Evolutionary conservation across 2,329 filamentous ascomycete species (phyloP).

Genomic region (Colletotrichum sp.): DNA sequence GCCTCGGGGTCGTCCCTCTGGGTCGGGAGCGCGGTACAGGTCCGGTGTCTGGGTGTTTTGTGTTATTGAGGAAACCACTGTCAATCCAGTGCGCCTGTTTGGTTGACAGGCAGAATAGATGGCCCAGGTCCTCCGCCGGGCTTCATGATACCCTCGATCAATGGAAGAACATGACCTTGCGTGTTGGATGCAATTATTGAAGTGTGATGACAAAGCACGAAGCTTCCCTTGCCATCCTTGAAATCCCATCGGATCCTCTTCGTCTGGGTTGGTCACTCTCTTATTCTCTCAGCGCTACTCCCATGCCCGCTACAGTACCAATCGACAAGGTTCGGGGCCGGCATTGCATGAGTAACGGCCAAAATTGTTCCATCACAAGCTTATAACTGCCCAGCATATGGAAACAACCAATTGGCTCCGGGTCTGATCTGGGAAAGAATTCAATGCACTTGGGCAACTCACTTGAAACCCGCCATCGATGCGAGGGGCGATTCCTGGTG

Average conservation of each 20-base stretch:
- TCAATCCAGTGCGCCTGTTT: background rate
- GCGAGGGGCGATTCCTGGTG: background rate
- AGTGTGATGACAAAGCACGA: background rate
- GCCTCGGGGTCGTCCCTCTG: background rate
- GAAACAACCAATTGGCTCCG: background rate
- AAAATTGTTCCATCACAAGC: background rate
- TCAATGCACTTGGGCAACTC: background rate
- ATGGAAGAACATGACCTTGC: conserved; percentile 11
- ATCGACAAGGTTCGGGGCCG: background rate
- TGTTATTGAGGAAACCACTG: conserved; percentile 2
- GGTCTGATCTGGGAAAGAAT: background rate
- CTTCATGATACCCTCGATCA: conserved; percentile 19
- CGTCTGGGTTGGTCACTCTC: background rate
- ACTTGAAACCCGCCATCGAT: background rate
- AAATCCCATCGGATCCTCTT: background rate
- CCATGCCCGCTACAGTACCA: background rate
- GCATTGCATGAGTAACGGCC: background rate
- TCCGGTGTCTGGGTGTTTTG: conserved; percentile 11
- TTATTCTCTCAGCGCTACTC: background rate
- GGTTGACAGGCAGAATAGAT: conserved; percentile 6
- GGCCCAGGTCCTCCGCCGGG: conserved; percentile 5
- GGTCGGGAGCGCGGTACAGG: background rate
- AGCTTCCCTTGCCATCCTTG: background rate
- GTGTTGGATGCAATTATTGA: background rate
- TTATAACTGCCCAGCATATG: background rate